Base-by-base conservation (phyloP, 257 asterid genomes). In the Anisodus acutangulus region DNA sequence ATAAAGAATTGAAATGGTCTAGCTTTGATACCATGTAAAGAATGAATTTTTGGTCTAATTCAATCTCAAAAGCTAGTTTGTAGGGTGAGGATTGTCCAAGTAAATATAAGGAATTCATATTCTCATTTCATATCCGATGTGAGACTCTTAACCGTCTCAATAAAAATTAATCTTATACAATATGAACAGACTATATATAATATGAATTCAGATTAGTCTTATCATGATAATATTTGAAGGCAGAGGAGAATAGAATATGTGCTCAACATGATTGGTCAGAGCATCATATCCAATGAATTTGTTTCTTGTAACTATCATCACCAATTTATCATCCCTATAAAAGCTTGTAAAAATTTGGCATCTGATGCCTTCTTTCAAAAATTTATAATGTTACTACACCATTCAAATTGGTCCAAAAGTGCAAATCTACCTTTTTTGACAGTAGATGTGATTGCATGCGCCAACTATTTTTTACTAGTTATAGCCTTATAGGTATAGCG, bases 361-460 rank as follows among this genome's bases (percentile, higher is more conserved):
- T 74, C 43, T 22, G 81, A 22, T 74, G 60, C 81, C 60, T 11
- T 47, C 22, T 47, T 69, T 69, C 26, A 47, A 47, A 70, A 72
- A 5, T 22, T 5, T 10, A 74, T 74, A 22, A 22, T 74, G 43
- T 12, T 74, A 47, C 19, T 3, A 12, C 22, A 47, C 43, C 60
- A 74, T 74, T 49, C 81, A 74, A 49, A 49, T 74, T 49, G 43
- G 19, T 74, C 60, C 80, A 4, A 45, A 9, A 1, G 9, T 17
- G 15, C 16, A 43, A 19, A 71, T 43, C 37, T 4, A 43, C 15
- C 37, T 22, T 71, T 71, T 71, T 71, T 43, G 16, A 43, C 16
- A 16, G 12, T 60, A 60, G 67, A 60, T 60, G 35, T 39, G 11
- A 43, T 69, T 69, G 8, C 17, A 1, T 68, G 13, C 16, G 13